These are phyloP conservation scores for Lactuca saligna DNA, from an alignment of 129 eudicot species.

Conservation along the genomic window DNA sequence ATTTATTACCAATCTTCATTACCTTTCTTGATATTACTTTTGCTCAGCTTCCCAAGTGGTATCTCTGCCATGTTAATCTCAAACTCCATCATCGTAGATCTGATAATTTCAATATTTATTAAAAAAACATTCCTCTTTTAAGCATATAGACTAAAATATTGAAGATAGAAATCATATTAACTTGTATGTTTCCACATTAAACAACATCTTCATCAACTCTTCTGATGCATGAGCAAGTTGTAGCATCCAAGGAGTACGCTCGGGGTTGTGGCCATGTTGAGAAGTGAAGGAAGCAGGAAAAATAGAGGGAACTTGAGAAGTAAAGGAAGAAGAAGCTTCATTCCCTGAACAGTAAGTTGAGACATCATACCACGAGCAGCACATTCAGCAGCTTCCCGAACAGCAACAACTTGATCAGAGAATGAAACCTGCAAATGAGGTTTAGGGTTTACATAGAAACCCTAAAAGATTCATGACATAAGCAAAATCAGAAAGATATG, in stretches of 20 bases:
- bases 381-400: slow-evolving; percentile 98
- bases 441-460: no score
- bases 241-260: no score
- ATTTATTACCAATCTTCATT: slow-evolving; percentile 8
- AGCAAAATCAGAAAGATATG: no score
- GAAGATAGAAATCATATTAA: slow-evolving; percentile 20
- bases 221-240: slow-evolving; percentile 69
- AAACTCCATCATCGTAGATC: slow-evolving; percentile 99
- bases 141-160: slow-evolving; percentile 4
- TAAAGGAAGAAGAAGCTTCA: slow-evolving; percentile 94
- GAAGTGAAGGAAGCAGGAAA: no score
- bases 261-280: no score
- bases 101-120: slow-evolving; percentile 28
- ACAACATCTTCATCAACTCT: slow-evolving; percentile 93
- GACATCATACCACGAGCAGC: slow-evolving; percentile 99
- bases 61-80: slow-evolving; percentile 92
- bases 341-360: slow-evolving; percentile 93
- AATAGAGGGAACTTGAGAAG: slow-evolving; percentile 66
- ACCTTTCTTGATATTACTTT: slow-evolving; percentile 90
- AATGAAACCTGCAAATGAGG: no score
- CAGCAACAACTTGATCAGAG: slow-evolving; percentile 98
- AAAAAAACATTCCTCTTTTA: slow-evolving; percentile 2
- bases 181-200: slow-evolving; percentile 95
- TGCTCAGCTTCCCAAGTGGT: slow-evolving; percentile 98
- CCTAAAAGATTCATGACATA: no score